Percentiles rank a stretch among this genome's conserved stretches.
Conservation (phyloP, 495 filamentous ascomycete species). For the Daldinia childiae region DNA sequence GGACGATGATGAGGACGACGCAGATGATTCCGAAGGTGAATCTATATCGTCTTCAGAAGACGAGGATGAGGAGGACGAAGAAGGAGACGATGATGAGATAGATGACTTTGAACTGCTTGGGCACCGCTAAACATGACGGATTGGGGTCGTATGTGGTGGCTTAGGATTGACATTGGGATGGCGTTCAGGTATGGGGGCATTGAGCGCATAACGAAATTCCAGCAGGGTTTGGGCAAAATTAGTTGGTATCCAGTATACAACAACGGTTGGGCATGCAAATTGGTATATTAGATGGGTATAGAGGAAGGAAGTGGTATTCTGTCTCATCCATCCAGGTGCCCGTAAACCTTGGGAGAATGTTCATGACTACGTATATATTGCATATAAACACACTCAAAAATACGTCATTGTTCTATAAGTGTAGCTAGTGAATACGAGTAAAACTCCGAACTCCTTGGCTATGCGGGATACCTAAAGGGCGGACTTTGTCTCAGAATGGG, state of each 20-base stretch:
- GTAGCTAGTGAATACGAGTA: background rate
- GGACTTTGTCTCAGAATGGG: background rate
- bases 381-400: constrained; percentile 16
- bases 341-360: constrained; percentile 18
- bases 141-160: constrained; percentile 27
- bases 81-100: constrained; percentile 63
- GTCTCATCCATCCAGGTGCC: constrained; percentile 14
- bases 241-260: constrained; percentile 14
- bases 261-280: constrained; percentile 27
- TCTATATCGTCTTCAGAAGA: constrained; percentile 53
- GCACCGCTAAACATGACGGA: constrained; percentile 62
- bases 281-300: constrained; percentile 30
- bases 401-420: constrained; percentile 1
- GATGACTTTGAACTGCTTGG: constrained; percentile 75
- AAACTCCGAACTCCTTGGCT: constrained; percentile 32
- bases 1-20: constrained; percentile 49
- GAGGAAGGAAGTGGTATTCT: constrained; percentile 11
- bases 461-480: constrained; percentile 9
- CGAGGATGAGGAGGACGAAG: constrained; percentile 62
- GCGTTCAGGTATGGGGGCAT: constrained; percentile 31
- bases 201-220: constrained; percentile 33
- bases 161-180: constrained; percentile 38
- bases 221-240: constrained; percentile 21
- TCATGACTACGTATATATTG: constrained; percentile 22
- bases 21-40: constrained; percentile 48